Evolutionary conservation across 257 asterid species (phyloP).

Genomic region (Solanum rostratum): DNA sequence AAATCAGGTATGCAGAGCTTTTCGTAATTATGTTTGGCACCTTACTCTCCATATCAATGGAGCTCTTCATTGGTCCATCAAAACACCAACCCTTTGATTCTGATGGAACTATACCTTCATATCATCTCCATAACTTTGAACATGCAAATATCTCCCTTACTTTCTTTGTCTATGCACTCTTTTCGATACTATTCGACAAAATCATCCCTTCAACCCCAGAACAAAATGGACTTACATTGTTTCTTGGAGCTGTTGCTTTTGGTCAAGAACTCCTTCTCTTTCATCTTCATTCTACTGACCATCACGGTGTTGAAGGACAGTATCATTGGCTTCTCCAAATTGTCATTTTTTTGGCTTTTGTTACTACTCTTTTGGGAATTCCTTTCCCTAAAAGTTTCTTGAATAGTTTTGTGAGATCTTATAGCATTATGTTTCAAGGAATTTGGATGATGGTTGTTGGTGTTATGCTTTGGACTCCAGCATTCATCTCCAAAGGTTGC

Average conservation of each 20-base stretch:
- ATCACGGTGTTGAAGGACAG: slow-evolving; percentile 68
- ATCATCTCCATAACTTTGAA: slow-evolving; percentile 57
- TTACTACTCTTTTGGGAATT: slow-evolving; percentile 35
- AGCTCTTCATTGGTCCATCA: slow-evolving; percentile 31
- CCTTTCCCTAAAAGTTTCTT: slow-evolving; percentile 40
- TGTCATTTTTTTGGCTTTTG: slow-evolving; percentile 26
- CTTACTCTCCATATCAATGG: slow-evolving; percentile 28
- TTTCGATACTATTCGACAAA: slow-evolving; percentile 38
- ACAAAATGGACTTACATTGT: slow-evolving; percentile 27
- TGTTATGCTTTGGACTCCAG: slow-evolving; percentile 67
- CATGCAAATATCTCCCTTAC: slow-evolving; percentile 66
- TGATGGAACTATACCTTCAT: slow-evolving; percentile 42
- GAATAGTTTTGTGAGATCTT: slow-evolving; percentile 38
- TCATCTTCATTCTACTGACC: slow-evolving; percentile 74
- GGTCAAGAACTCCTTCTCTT: slow-evolving; percentile 56
- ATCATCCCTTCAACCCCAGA: slow-evolving; percentile 18
- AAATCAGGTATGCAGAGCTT: slow-evolving; percentile 14
- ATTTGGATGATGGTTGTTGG: slow-evolving; percentile 66
- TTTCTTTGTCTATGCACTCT: slow-evolving; percentile 49
- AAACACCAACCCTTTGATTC: slow-evolving; percentile 42
- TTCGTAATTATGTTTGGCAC: slow-evolving; percentile 33
- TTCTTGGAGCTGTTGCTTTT: slow-evolving; percentile 58
- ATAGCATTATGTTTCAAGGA: slow-evolving; percentile 53
- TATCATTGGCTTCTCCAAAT: slow-evolving; percentile 72
- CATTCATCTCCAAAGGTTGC: slow-evolving; percentile 36